phyloP scores from a whole-genome alignment of 495 filamentous ascomycete genomes.

The Collariella sp. region DNA sequence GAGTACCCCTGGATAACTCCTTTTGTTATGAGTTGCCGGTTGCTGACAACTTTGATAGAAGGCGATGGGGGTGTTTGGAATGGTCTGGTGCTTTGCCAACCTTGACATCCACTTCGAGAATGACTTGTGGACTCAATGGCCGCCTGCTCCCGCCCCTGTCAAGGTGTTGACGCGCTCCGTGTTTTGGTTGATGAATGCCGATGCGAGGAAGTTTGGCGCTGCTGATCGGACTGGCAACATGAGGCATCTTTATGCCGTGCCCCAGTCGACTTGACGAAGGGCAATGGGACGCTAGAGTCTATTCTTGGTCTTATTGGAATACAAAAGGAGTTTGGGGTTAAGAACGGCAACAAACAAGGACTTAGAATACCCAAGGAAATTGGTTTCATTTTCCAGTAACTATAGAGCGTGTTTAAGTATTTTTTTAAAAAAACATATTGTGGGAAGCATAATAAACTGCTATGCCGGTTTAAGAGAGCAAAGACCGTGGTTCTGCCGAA shows the following conservation, averaged over 20 bases:
- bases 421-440: no score
- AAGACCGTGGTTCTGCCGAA: no score
- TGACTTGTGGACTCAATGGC: conserved; percentile 27
- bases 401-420: no score
- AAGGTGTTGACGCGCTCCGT: conserved; percentile 19
- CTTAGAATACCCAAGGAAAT: no score
- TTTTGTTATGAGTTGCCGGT: background rate
- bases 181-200: conserved; percentile 21
- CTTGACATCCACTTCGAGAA: conserved; percentile 38
- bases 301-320: no score
- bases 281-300: background rate
- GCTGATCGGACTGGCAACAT: conserved; percentile 22
- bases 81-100: conserved; percentile 28
- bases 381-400: no score
- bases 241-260: conserved; percentile 20
- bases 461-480: no score
- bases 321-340: background rate
- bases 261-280: background rate
- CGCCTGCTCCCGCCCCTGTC: conserved; percentile 23
- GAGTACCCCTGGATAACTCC: background rate
- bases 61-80: conserved; percentile 9
- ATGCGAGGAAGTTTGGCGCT: conserved; percentile 29
- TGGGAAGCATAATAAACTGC: no score
- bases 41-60: conserved; percentile 5
- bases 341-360: no score